Base-by-base conservation (phyloP, 495 filamentous ascomycete genomes). In the Penicillium atrosanguineum region DNA sequence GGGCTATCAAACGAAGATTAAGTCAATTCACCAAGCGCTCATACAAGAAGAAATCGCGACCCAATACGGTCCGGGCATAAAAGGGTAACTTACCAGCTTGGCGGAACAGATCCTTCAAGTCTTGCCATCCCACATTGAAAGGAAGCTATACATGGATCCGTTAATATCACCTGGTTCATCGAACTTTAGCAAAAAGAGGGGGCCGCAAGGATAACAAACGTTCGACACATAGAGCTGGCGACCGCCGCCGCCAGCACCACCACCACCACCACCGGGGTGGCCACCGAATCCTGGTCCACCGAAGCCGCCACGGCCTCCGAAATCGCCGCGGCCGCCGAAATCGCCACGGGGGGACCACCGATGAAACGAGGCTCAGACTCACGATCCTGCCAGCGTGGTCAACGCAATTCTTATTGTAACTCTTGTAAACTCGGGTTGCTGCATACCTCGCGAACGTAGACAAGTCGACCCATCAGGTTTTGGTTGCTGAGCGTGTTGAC, bases 401-500 rank as follows among this genome's bases (percentile, higher is more conserved):
- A 52, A 28, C n/a, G 16, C 37, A 26, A 34, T 38, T 40, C 18
- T 21, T 12, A 19, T 21, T 38, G 12, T 6, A 38, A n/a, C 23
- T 26, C 1, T 15, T 38, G 14, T 23, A 43, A 0, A 23, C 23
- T 23, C 23, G 23, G 20, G 34, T 8, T 26, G 50, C 37, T 3
- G 20, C 79, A 69, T 86, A 95, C 93, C 81, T 98, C 94, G 68
- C 94, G 89, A 70, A 98, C 94, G 69, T 98, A 98, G 64, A 98
- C 91, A 43, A 97, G 88, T 74, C 94, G 85, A 45, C 94, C 94
- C 91, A 97, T 97, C 46, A 98, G 78, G 68, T 92, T 96, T 73
- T 96, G 91, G 76, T 98, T 98, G 84, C 92, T 96, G 78, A 98
- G 91, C 65, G 90, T 93, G 76, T 86, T 90, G 79, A 98, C 93